Percentiles rank a stretch among this genome's conserved stretches.
These are phyloP conservation scores for Wickerhamiella sergipiensis DNA, from an alignment of 805 yeast genomes.

Conservation along the genomic window DNA sequence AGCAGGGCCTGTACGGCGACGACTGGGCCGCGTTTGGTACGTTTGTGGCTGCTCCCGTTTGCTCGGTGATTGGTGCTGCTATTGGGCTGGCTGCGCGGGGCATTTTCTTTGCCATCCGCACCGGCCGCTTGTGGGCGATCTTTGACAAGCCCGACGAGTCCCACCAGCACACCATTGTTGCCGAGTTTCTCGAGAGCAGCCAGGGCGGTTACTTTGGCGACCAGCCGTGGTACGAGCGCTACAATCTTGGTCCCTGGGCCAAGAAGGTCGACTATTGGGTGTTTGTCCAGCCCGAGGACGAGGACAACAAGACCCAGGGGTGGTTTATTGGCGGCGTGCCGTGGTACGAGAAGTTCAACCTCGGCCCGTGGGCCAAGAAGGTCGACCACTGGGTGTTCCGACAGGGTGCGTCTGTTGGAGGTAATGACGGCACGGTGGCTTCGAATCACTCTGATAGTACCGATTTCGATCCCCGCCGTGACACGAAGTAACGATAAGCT, in stretches of 20 bases:
- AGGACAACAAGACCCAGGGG: background rate
- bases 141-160: constrained; percentile 14
- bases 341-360: constrained; percentile 15
- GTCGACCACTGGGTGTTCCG: constrained; percentile 15
- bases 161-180: background rate
- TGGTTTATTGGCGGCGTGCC: constrained; percentile 4
- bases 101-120: constrained; percentile 7
- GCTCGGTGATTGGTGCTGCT: constrained; percentile 51
- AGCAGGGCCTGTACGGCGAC: constrained; percentile 52
- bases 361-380: constrained; percentile 1
- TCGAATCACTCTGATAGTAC: background rate
- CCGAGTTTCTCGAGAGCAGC: constrained; percentile 1
- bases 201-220: constrained; percentile 7
- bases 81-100: constrained; percentile 30
- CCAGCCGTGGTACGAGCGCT: constrained; percentile 16
- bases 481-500: background rate
- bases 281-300: constrained; percentile 11
- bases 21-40: constrained; percentile 97
- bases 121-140: constrained; percentile 9
- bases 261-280: constrained; percentile 12
- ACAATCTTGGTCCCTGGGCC: constrained; percentile 2
- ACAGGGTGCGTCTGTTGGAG: constrained; percentile 3
- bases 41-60: constrained; percentile 79
- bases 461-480: background rate
- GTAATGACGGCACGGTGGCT: background rate